phyloP scores from a whole-genome alignment of 2,329 filamentous ascomycete species.

The Pseudopithomyces chartarum region DNA sequence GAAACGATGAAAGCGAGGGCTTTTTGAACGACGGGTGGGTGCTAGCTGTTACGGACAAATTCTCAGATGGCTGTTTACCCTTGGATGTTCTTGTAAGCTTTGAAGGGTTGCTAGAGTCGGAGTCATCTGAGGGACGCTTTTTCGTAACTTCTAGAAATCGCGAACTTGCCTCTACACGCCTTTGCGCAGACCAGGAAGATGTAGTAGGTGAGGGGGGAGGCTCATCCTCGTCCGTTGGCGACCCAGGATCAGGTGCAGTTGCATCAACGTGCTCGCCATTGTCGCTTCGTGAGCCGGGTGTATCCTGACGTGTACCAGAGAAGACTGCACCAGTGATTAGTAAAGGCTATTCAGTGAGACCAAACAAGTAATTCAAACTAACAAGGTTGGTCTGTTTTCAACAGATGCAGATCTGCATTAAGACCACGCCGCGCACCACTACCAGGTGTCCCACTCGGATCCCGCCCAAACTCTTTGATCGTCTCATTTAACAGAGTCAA shows the following conservation, averaged over 20 bases:
- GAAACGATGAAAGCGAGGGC: constrained; percentile 25
- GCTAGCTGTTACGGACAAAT: not conserved
- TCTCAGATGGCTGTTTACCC: constrained; percentile 27
- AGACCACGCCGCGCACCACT: not conserved
- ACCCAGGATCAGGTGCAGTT: constrained; percentile 27
- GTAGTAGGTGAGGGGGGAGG: constrained; percentile 30
- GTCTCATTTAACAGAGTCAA: not conserved
- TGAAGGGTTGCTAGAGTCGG: constrained; percentile 21
- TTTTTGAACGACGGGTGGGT: constrained; percentile 23
- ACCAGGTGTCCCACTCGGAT: not conserved
- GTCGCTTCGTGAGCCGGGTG: constrained; percentile 2
- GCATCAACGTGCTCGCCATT: constrained; percentile 17
- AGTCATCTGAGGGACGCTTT: constrained; percentile 31
- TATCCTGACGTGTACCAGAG: not conserved
- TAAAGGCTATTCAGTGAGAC: not conserved
- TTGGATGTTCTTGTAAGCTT: constrained; percentile 34
- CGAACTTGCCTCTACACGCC: constrained; percentile 33
- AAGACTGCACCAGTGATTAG: not conserved
- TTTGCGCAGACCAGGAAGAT: constrained; percentile 23
- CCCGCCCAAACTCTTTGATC: no score
- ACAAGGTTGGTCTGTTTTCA: constrained; percentile 8
- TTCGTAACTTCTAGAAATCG: constrained; percentile 19
- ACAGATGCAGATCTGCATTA: not conserved
- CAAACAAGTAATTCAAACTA: not conserved
- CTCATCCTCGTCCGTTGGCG: constrained; percentile 39